Evolutionary conservation across 306 rosid genomes (phyloP).

Genomic region (Quercus alba): DNA sequence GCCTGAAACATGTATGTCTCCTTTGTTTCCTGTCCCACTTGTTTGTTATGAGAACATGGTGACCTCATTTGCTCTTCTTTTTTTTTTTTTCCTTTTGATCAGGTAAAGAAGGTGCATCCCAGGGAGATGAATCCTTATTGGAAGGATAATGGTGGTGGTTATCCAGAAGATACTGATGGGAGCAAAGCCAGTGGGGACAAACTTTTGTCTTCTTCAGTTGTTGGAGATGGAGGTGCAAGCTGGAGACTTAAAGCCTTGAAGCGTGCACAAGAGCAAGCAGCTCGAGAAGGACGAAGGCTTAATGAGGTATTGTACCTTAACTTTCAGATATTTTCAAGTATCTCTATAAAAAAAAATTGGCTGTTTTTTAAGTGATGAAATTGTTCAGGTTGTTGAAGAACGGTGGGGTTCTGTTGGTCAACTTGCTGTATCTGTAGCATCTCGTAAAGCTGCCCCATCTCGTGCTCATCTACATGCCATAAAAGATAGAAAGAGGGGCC

Average conservation of each 20-base stretch:
- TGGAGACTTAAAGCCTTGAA: constrained; percentile 97
- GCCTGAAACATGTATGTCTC: not conserved
- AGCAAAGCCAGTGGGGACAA: constrained; percentile 34
- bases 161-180: constrained; percentile 64
- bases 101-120: constrained; percentile 57
- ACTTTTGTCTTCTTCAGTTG: constrained; percentile 63
- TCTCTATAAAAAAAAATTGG: not conserved
- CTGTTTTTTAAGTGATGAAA: constrained; percentile 2
- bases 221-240: constrained; percentile 97
- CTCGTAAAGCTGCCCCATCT: constrained; percentile 72
- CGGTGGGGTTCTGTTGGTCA: constrained; percentile 91
- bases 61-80: not conserved
- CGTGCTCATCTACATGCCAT: constrained; percentile 87
- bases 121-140: constrained; percentile 85
- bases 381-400: constrained; percentile 69
- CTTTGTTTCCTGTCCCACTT: not conserved
- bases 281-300: constrained; percentile 65
- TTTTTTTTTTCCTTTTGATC: not conserved
- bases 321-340: constrained; percentile 17
- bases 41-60: not conserved
- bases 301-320: constrained; percentile 45
- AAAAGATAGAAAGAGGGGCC: constrained; percentile 61
- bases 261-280: constrained; percentile 92
- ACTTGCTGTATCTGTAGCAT: constrained; percentile 63
- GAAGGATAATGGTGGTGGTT: constrained; percentile 76